Percentiles rank a stretch among this genome's conserved stretches.
Conservation (phyloP, 176 grass and related monocot species). For the Melocanna baccifera region DNA sequence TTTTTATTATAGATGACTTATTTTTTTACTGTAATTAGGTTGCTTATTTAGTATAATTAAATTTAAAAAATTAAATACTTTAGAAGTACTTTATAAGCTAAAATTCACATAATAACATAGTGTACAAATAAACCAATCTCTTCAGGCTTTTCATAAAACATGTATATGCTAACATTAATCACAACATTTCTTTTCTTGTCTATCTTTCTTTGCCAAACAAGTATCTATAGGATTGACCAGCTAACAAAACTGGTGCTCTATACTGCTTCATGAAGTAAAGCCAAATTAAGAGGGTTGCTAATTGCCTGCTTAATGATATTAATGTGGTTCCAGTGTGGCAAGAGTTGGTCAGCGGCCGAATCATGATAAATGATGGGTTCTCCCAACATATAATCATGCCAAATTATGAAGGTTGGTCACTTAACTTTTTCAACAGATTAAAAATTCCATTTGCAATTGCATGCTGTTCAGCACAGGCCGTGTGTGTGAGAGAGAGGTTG, state of each 20-base stretch:
- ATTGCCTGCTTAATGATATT: not conserved
- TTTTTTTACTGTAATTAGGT: too few relatives aligned
- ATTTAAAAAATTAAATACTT: too few relatives aligned
- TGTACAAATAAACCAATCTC: not conserved
- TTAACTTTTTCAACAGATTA: slow-evolving; percentile 28
- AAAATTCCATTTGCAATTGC: slow-evolving; percentile 34
- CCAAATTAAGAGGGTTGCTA: slow-evolving; percentile 32
- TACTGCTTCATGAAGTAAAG: slow-evolving; percentile 6
- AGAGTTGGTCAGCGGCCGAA: slow-evolving; percentile 44
- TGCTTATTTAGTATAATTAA: too few relatives aligned
- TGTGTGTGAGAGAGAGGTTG: not conserved
- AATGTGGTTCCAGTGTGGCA: slow-evolving; percentile 19
- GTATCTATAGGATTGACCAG: not conserved
- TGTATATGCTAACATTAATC: not conserved
- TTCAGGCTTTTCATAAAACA: not conserved
- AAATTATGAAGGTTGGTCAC: slow-evolving; percentile 46
- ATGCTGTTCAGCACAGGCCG: slow-evolving; percentile 25
- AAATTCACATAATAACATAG: not conserved
- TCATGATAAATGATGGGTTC: slow-evolving; percentile 54
- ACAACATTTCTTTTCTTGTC: not conserved
- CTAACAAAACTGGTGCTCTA: slow-evolving; percentile 1
- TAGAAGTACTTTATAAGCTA: not conserved
- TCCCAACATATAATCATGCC: slow-evolving; percentile 40
- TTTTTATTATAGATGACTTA: too few relatives aligned
- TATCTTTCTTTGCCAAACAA: not conserved